Conservation (phyloP, 169 alveolate species). For the Plasmodium cynomolgi region DNA sequence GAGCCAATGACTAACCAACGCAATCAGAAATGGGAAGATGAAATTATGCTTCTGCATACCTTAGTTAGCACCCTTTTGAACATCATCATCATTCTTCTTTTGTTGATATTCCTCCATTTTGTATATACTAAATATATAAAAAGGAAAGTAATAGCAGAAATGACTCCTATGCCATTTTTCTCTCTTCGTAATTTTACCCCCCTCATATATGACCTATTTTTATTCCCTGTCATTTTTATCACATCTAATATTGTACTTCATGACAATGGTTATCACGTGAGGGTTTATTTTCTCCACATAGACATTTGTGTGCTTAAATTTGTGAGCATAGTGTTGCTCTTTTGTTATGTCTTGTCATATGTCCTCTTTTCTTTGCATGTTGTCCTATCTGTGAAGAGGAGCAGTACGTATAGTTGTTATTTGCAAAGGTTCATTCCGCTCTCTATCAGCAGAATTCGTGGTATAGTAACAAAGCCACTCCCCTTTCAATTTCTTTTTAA, state of each 20-base stretch:
- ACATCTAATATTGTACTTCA: conserved; percentile 19
- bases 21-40: conserved; percentile 1
- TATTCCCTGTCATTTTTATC: conserved; percentile 32
- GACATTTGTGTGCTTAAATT: conserved; percentile 17
- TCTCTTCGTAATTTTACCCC: conserved; percentile 7
- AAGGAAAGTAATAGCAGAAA: background rate
- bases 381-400: background rate
- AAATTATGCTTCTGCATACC: conserved; percentile 16
- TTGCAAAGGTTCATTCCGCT: conserved; percentile 14
- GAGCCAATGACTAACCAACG: background rate
- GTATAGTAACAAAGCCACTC: conserved; percentile 8
- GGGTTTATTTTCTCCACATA: conserved; percentile 21
- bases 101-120: conserved; percentile 15
- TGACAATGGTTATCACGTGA: background rate
- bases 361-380: background rate
- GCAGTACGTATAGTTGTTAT: background rate
- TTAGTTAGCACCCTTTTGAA: conserved; percentile 46
- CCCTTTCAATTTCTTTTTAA: conserved; percentile 35
- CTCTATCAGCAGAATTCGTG: background rate
- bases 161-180: conserved; percentile 13
- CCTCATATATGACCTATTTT: conserved; percentile 25
- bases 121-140: background rate
- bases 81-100: background rate
- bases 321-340: conserved; percentile 4
- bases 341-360: conserved; percentile 10